These are phyloP conservation scores for Entrophospora sp. DNA, from an alignment of 192 early-diverging fungal species.

Conservation along the genomic window DNA sequence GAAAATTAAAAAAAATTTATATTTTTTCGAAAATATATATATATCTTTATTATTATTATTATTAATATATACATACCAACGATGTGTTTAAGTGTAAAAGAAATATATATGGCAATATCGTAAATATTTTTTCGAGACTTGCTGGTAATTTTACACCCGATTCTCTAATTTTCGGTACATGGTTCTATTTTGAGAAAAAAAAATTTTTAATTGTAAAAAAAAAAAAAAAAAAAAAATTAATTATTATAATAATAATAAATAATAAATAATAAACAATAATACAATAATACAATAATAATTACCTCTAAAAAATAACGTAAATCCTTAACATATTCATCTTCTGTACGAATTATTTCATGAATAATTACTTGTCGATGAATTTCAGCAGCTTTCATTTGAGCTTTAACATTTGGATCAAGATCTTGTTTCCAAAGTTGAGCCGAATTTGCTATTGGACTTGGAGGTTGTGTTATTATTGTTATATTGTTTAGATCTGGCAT, in stretches of 20 bases:
- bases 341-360: slow-evolving; percentile 14
- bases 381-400: neutral
- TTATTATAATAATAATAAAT: neutral
- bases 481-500: neutral
- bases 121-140: neutral
- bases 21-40: too few species aligned
- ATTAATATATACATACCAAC: neutral
- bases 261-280: neutral
- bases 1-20: neutral
- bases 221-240: neutral
- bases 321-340: slow-evolving; percentile 10
- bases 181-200: neutral
- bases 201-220: neutral
- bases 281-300: neutral
- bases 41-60: neutral
- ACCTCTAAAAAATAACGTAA: neutral
- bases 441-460: neutral
- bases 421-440: slow-evolving; percentile 15
- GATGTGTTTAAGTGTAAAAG: slow-evolving; percentile 3
- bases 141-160: neutral
- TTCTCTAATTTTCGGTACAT: neutral
- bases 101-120: neutral
- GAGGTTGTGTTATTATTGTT: neutral
- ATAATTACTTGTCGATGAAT: slow-evolving; percentile 18
- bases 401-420: slow-evolving; percentile 3